A percentile compares a stretch with the other conserved stretches of the same genome.
These are phyloP conservation scores for Candida maris DNA, from an alignment of 805 yeast genomes.

Conservation along the genomic window DNA sequence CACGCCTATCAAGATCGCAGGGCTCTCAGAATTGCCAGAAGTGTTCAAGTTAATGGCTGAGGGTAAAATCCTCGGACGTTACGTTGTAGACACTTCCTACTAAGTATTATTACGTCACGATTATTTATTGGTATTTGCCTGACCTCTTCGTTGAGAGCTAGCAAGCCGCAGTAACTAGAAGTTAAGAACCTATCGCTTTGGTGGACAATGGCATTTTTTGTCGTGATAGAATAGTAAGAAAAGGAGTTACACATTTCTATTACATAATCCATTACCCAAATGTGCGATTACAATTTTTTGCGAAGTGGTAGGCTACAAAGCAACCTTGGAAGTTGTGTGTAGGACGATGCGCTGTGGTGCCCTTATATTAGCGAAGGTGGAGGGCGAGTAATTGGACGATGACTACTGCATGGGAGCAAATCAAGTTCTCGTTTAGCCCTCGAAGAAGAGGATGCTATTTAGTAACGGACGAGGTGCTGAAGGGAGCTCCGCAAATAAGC, in stretches of 20 bases:
- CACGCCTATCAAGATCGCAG: slow-evolving; percentile 69
- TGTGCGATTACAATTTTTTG: too few relatives aligned
- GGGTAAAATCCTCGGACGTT: slow-evolving; percentile 86
- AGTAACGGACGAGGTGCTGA: slow-evolving; percentile 61
- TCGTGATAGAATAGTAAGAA: too few relatives aligned
- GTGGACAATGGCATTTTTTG: too few relatives aligned
- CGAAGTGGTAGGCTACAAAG: too few relatives aligned
- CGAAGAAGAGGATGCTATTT: slow-evolving; percentile 67
- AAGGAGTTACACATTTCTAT: too few relatives aligned
- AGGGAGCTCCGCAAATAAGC: slow-evolving; percentile 55
- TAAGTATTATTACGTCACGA: slow-evolving; percentile 25
- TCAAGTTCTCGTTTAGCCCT: slow-evolving; percentile 49
- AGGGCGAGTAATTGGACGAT: slow-evolving; percentile 3
- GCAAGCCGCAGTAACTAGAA: too few relatives aligned
- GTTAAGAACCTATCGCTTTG: too few relatives aligned
- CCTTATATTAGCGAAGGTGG: too few relatives aligned
- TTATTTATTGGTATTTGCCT: background rate
- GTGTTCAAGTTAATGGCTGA: slow-evolving; percentile 79
- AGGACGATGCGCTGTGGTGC: too few relatives aligned
- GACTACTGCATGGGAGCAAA: slow-evolving; percentile 53
- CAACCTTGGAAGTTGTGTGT: too few relatives aligned
- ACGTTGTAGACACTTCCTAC: slow-evolving; percentile 76
- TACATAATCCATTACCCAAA: too few relatives aligned
- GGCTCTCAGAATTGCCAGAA: slow-evolving; percentile 64
- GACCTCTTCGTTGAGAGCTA: too few relatives aligned